These are phyloP conservation scores for Ophiostoma sp. DNA, from an alignment of 2,329 filamentous ascomycete species.

Conservation along the genomic window DNA sequence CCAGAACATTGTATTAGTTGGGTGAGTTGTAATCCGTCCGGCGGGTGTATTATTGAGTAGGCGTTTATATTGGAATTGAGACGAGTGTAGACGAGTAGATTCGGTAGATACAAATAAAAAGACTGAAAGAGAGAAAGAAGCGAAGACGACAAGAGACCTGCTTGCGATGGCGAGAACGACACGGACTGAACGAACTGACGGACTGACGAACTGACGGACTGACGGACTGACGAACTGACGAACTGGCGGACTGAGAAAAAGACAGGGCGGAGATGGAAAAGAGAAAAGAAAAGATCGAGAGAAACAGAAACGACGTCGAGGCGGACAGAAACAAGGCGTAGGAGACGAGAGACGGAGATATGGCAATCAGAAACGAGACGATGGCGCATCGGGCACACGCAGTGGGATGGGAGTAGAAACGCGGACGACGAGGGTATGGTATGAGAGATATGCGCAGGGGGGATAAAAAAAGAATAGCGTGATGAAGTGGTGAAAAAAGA, in stretches of 20 bases:
- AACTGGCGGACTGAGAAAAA: not conserved
- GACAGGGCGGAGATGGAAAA: not conserved
- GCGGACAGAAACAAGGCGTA: slow-evolving; percentile 2
- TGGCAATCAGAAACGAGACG: not conserved
- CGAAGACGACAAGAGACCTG: slow-evolving; percentile 16
- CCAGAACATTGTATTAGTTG: slow-evolving; percentile 35
- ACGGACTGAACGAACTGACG: not conserved
- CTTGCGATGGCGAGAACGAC: slow-evolving; percentile 13
- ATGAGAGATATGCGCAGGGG: not conserved
- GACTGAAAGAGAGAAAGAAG: slow-evolving; percentile 11
- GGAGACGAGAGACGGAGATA: not conserved
- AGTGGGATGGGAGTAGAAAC: slow-evolving; percentile 4
- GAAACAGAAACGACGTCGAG: not conserved
- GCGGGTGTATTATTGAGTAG: slow-evolving; percentile 21
- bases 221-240: not conserved
- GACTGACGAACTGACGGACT: not conserved
- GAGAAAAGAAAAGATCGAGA: slow-evolving; percentile 9
- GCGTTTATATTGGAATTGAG: not conserved
- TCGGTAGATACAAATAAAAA: not conserved
- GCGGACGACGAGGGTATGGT: not conserved
- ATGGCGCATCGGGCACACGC: not conserved
- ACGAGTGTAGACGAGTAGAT: not conserved
- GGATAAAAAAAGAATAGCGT: slow-evolving; percentile 2
- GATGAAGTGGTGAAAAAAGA: not conserved
- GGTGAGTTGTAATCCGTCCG: slow-evolving; percentile 25